Conservation (phyloP, 306 rosid species). For the Cajanus cajan region DNA sequence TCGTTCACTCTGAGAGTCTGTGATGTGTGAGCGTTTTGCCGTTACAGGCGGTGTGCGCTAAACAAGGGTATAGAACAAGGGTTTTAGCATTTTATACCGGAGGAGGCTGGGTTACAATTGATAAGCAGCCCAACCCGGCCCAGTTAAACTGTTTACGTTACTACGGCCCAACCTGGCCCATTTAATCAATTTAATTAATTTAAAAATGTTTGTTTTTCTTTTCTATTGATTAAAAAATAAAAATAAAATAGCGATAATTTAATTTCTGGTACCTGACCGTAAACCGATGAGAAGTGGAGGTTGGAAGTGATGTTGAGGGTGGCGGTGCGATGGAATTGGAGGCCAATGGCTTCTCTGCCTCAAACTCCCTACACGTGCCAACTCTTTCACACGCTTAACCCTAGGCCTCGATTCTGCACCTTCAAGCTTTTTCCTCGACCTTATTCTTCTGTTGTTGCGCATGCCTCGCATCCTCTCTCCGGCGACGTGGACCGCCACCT, state of each 20-base stretch:
- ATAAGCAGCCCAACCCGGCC: no score
- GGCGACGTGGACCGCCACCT: conserved; percentile 45
- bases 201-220: no score
- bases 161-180: background rate
- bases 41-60: no score
- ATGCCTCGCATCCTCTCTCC: conserved; percentile 33
- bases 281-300: background rate
- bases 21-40: background rate
- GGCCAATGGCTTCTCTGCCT: conserved; percentile 24
- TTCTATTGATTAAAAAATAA: no score
- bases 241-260: no score
- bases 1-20: background rate
- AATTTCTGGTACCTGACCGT: background rate
- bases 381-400: conserved; percentile 28
- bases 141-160: no score
- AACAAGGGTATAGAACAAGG: no score
- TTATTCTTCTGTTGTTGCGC: conserved; percentile 16
- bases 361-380: conserved; percentile 27
- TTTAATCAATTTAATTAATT: background rate
- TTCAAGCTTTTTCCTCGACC: conserved; percentile 17
- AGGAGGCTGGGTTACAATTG: background rate
- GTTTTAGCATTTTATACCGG: no score
- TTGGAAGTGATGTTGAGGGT: conserved; percentile 21
- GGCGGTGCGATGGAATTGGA: conserved; percentile 28
- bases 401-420: conserved; percentile 33